These are phyloP conservation scores for Tulasnella sp. DNA, from an alignment of 768 basidiomycete genomes.

Conservation along the genomic window DNA sequence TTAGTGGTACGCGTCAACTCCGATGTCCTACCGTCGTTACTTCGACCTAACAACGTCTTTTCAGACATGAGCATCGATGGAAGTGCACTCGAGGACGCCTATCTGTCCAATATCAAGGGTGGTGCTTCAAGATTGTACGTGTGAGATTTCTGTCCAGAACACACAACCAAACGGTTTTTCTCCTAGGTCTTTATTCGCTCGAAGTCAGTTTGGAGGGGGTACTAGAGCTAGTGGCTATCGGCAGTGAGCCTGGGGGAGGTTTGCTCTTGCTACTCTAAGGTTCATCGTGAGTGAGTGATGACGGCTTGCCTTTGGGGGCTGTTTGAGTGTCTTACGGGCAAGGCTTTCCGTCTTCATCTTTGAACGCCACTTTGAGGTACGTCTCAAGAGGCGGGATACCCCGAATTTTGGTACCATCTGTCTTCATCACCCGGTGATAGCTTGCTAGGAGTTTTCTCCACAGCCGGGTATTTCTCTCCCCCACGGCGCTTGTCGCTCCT, in stretches of 20 bases:
- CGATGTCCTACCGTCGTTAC: too few relatives aligned
- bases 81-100: constrained; percentile 68
- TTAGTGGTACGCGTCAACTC: constrained; percentile 48
- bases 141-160: not conserved
- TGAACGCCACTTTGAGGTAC: too few relatives aligned
- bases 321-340: too few relatives aligned
- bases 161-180: not conserved
- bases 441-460: not conserved
- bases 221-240: not conserved
- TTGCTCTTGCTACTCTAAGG: too few relatives aligned
- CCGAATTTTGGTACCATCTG: too few relatives aligned
- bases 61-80: constrained; percentile 68
- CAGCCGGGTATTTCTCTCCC: constrained; percentile 1
- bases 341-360: too few relatives aligned
- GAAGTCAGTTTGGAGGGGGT: not conserved
- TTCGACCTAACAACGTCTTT: too few relatives aligned
- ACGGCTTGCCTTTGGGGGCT: too few relatives aligned
- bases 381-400: too few relatives aligned
- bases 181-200: not conserved
- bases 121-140: constrained; percentile 59
- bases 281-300: too few relatives aligned
- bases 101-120: constrained; percentile 55
- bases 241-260: not conserved
- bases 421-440: too few relatives aligned
- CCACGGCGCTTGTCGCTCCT: not conserved